Conservation (phyloP, 1,139 yeast genomes). For the Hanseniaspora gamundiae region DNA sequence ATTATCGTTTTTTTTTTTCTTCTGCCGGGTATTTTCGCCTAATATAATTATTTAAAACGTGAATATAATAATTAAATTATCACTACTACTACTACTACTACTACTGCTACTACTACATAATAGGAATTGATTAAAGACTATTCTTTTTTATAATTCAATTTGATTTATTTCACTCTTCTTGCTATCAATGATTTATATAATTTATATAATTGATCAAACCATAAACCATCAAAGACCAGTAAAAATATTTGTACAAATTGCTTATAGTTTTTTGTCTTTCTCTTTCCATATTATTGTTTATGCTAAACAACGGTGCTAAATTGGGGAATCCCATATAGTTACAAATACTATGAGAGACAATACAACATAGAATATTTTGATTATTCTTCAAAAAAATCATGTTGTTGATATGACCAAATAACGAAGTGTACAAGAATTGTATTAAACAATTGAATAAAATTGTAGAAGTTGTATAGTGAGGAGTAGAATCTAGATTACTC, state of each 20-base stretch:
- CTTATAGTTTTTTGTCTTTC: background rate
- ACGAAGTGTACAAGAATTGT: conserved; percentile 61
- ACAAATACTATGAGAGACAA: conserved; percentile 60
- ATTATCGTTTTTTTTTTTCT: too few relatives aligned
- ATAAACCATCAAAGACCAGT: conserved; percentile 1
- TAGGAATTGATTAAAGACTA: too few relatives aligned
- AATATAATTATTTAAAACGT: too few relatives aligned
- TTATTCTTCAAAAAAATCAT: conserved; percentile 39
- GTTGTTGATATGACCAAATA: conserved; percentile 71
- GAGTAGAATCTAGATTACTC: conserved; percentile 14
- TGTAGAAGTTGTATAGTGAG: conserved; percentile 16
- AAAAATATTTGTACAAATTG: background rate
- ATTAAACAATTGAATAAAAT: conserved; percentile 34
- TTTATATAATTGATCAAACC: background rate
- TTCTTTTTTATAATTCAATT: too few relatives aligned
- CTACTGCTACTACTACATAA: too few relatives aligned
- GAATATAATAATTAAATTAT: too few relatives aligned
- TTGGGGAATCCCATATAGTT: conserved; percentile 62
- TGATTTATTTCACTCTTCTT: background rate
- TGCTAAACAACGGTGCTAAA: background rate
- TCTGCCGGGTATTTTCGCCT: too few relatives aligned
- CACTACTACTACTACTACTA: too few relatives aligned
- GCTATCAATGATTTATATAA: background rate
- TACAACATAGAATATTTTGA: conserved; percentile 49
- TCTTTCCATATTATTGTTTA: background rate